Evolutionary conservation across 805 yeast species (phyloP), one percentile per base, ranked within the genome.

Genomic region (Saturnispora gosingensis): DNA sequence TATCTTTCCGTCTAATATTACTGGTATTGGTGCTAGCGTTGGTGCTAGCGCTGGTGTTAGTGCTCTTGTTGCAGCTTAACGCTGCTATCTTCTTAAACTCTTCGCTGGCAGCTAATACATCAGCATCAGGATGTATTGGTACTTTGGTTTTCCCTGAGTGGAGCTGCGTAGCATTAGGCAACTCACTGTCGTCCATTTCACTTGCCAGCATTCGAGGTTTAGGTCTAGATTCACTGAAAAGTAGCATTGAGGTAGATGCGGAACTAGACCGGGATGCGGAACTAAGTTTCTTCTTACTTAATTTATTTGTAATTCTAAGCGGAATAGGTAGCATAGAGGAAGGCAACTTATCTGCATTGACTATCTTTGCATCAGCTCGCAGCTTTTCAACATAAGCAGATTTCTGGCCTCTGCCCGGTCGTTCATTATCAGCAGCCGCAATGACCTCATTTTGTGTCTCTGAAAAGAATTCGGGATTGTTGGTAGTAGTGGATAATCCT

Each of bases 191-290:
- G 55, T 83, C 90, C 36, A 85, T 82, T 63, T 85, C 93, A 24
- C 84, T 77, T 2, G 90, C 91, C 54, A 85, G 70, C 66, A 85
- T 72, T 46, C 93, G 73, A 56, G 84, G 72, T 45, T 88, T 73
- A 25, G 85, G 85, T 50, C 80, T 75, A 53, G 78, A 9, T 5
- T 15, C 47, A 16, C 51, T 32, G 27, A 49, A 49, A 8, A 49
- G 45, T n/a, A 43, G 18, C 20, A 30, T 24, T 16, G 43, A 22
- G 27, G 30, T 35, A 25, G 51, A 49, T 16, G 20, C 20, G 13
- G 36, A 16, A n/a, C 43, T 44, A 16, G 30, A 13, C 9, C 30
- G 20, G n/a, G 44, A 24, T 20, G 6, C 25, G 13, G 24, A 16
- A 38, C n/a, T 32, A 34, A 18, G 42, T 2, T 15, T 30, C 25